A percentile compares a stretch with the other conserved stretches of the same genome.
Conservation (phyloP, 306 rosid genomes). For the Echinosophora koreensis region DNA sequence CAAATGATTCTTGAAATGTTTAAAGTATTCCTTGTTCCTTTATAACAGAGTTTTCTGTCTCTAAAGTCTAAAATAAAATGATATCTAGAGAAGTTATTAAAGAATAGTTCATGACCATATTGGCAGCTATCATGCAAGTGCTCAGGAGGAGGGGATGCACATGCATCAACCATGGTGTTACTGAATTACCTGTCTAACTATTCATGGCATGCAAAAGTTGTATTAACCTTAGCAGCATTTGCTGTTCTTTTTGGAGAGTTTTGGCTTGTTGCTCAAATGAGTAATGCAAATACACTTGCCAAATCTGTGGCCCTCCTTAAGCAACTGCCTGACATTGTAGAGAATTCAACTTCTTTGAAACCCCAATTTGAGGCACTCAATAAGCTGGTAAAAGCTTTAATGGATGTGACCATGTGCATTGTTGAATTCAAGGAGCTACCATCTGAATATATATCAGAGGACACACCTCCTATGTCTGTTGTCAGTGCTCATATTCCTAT, state of each 20-base stretch:
- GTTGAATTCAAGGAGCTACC: conserved; percentile 71
- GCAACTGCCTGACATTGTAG: conserved; percentile 67
- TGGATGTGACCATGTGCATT: conserved; percentile 64
- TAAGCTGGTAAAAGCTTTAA: conserved; percentile 61
- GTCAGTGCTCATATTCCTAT: conserved; percentile 76
- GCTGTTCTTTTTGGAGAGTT: conserved; percentile 77
- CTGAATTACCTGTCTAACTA: conserved; percentile 68
- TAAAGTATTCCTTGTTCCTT: background rate
- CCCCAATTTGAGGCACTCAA: conserved; percentile 75
- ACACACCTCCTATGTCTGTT: conserved; percentile 68
- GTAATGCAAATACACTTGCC: conserved; percentile 68
- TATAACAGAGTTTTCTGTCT: background rate
- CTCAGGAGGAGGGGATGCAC: conserved; percentile 76
- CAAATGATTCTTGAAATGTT: conserved; percentile 14
- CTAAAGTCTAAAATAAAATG: background rate
- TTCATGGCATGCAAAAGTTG: conserved; percentile 93
- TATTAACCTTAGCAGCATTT: conserved; percentile 78
- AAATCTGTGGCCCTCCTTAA: conserved; percentile 80
- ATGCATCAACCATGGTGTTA: conserved; percentile 67
- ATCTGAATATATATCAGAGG: conserved; percentile 72
- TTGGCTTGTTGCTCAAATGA: conserved; percentile 80
- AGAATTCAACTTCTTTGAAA: conserved; percentile 58
- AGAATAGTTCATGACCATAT: conserved; percentile 9
- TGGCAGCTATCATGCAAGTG: conserved; percentile 78
- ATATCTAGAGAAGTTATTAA: conserved; percentile 3